Evolutionary conservation across 2,329 filamentous ascomycete species (phyloP), one percentile per base, ranked within the genome.

Genomic region (Sordariomycetes sp.): DNA sequence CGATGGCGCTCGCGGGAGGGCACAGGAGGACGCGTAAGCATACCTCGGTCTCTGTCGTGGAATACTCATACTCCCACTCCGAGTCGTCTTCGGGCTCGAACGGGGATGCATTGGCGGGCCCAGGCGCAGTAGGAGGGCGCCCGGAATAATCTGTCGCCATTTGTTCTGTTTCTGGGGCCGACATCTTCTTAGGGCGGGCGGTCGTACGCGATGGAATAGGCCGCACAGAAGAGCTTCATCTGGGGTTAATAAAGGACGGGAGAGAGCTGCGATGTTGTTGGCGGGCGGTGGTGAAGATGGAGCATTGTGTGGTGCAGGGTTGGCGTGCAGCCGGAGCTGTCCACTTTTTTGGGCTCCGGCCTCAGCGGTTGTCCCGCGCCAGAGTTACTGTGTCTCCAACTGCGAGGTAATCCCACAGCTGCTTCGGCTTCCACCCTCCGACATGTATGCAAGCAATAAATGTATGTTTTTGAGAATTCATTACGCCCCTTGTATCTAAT

Each of bases 51-150:
- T 87, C 82, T 0, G 81, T 84, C 2, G 73, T 70, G 0, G 83
- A 86, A 65, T 87, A 87, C 63, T 87, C 83, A 62, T 86, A 86
- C 65, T 87, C 83, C 81, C 82, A 87, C 55, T 85, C 82, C 54
- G 86, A 80, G 60, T 83, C 74, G 6, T 76, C 77, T 32, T 74
- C 72, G 11, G 52, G 55, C n/a, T 57, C 55, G 48, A 57, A 35
- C 24, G 12, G 32, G 3, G 55, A 48, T 34, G 50, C 25, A 32
- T 24, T 61, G 22, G 61, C 53, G 22, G 28, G 8, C 28, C 8
- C 8, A 8, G 59, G 48, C 14, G 57, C 54, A 6, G 58, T 20
- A 16, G 43, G 5, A 12, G 56, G 56, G 6, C 32, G 56, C 18
- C 18, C 28, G 16, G 28, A 28, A 56, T 58, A 50, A 54, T 48